Conservation (phyloP, 352 stramenopile species). For the Bremia lactucae region DNA sequence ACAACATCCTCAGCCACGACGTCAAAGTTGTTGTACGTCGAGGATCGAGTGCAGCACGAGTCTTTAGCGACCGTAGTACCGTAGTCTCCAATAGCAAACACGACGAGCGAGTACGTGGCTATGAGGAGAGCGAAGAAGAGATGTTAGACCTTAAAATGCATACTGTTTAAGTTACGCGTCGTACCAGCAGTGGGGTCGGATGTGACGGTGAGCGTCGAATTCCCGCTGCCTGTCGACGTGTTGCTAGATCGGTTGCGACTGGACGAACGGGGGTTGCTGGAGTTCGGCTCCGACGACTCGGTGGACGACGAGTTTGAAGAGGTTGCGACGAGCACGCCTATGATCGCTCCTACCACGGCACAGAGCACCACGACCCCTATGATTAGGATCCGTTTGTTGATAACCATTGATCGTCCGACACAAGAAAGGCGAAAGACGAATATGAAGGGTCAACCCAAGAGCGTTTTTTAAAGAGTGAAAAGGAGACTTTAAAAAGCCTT, state of each 20-base stretch:
- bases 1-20: background rate
- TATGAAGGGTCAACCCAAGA: too few species aligned
- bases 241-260: slow-evolving; percentile 16
- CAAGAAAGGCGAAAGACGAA: too few species aligned
- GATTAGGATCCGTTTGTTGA: slow-evolving; percentile 38
- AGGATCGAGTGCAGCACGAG: too few species aligned
- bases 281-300: slow-evolving; percentile 11
- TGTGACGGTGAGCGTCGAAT: slow-evolving; percentile 11
- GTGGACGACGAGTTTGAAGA: slow-evolving; percentile 22
- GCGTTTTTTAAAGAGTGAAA: too few species aligned
- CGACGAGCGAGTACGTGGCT: too few species aligned
- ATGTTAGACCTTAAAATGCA: too few species aligned
- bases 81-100: too few species aligned
- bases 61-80: too few species aligned
- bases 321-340: slow-evolving; percentile 34
- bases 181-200: slow-evolving; percentile 22
- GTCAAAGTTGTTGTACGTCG: background rate
- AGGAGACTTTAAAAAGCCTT: too few species aligned
- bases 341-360: slow-evolving; percentile 31
- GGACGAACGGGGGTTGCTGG: slow-evolving; percentile 6
- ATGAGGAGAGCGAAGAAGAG: too few species aligned
- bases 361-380: slow-evolving; percentile 33
- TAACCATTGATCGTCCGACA: too few species aligned
- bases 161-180: too few species aligned
- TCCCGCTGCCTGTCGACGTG: slow-evolving; percentile 6